Evolutionary conservation across 1,284 basidiomycete species (phyloP), one percentile per base, ranked within the genome.

Genomic region (Malassezia sympodialis): DNA sequence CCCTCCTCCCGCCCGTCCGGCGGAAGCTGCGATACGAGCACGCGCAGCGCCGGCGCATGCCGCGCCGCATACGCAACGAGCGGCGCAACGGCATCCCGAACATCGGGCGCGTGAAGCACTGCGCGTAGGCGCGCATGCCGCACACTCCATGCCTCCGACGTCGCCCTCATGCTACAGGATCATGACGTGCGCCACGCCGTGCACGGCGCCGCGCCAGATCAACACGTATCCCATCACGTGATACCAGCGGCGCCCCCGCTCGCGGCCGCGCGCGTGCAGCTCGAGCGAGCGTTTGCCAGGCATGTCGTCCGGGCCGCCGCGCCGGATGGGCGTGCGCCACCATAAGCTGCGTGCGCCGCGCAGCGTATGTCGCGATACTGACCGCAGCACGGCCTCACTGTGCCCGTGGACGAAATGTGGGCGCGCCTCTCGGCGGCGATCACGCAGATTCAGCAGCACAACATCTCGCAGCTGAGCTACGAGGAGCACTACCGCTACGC

Each of bases 401-500:
- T 72, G 39, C 58, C 67, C 0, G 53, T 63, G 41, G 63, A 69
- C 17, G 69, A 72, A 17, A 69, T 71, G 67, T 90, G 89, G 87
- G 70, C 79, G 19, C 81, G 82, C 61, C 78, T 94, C 14, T 80
- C 85, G 17, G 79, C 79, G 53, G 96, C 96, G 63, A 91, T 99
- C 65, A 81, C 83, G 55, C 88, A 96, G 79, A 98, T 99, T 54
- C 89, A 94, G 76, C 87, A 89, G 66, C 89, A 94, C 77, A 88
- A 94, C 76, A 89, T 90, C 7, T 84, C 84, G 53, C 86, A 84
- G 69, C 82, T 99, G 27, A 94, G 89, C 14, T 98, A 91, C 70
- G 94, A 98, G 76, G 93, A 96, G 77, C 90, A 93, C 69, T 90
- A 94, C 39, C 59, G 67, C 19, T 68, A 68, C 28, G 66, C 65